Evolutionary conservation across 2,329 filamentous ascomycete species (phyloP).

Genomic region (Monosporascus sp.): DNA sequence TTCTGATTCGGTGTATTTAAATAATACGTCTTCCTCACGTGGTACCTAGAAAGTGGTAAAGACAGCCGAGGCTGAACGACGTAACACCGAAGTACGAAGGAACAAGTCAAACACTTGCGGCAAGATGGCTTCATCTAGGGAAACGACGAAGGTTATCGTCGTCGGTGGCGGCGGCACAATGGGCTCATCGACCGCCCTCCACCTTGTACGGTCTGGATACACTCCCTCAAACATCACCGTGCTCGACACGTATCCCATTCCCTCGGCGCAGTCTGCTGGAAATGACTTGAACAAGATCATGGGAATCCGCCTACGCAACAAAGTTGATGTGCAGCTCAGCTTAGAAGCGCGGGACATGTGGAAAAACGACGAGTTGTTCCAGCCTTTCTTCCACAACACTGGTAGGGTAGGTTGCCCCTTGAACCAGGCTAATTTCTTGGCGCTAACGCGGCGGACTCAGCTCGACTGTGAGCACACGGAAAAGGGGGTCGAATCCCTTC

Average conservation of each 20-base stretch:
- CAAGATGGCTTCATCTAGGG: slow-evolving; percentile 19
- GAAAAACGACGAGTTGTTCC: slow-evolving; percentile 38
- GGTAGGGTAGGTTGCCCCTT: slow-evolving; percentile 31
- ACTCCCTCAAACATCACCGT: slow-evolving; percentile 39
- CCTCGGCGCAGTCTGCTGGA: slow-evolving; percentile 41
- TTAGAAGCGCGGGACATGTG: slow-evolving; percentile 33
- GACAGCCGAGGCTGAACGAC: no score
- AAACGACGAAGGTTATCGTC: slow-evolving; percentile 29
- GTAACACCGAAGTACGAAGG: not conserved
- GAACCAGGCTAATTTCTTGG: slow-evolving; percentile 9
- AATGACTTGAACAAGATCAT: slow-evolving; percentile 45
- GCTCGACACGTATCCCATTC: slow-evolving; percentile 41
- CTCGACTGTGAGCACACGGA: slow-evolving; percentile 29
- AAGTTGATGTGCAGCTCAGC: slow-evolving; percentile 26
- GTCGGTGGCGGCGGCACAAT: slow-evolving; percentile 45
- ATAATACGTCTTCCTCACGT: not conserved
- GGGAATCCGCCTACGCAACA: slow-evolving; percentile 30
- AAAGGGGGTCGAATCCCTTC: slow-evolving; percentile 28
- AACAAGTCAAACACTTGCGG: not conserved
- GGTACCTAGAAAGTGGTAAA: no score
- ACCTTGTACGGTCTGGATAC: slow-evolving; percentile 38
- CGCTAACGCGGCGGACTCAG: slow-evolving; percentile 10
- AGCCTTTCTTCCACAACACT: slow-evolving; percentile 39
- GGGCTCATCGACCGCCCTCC: slow-evolving; percentile 42
- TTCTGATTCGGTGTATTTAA: slow-evolving; percentile 2